phyloP scores from a whole-genome alignment of 2,329 filamentous ascomycete genomes.

The Scedosporium aurantiacum region DNA sequence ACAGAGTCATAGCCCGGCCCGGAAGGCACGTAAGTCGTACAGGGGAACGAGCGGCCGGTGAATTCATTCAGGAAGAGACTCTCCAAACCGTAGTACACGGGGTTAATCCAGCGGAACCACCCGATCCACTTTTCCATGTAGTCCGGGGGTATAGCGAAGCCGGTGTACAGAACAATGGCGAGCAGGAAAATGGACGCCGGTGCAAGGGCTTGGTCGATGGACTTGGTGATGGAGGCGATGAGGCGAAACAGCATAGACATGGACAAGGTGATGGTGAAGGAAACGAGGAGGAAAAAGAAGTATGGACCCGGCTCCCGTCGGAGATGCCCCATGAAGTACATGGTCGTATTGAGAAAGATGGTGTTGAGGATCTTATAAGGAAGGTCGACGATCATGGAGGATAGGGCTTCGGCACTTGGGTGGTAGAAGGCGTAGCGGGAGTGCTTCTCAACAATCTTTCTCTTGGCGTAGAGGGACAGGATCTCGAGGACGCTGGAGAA shows the following conservation, averaged over 20 bases:
- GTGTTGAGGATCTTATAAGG: constrained; percentile 20
- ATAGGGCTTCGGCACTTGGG: constrained; percentile 20
- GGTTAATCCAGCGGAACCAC: constrained; percentile 57
- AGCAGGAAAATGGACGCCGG: constrained; percentile 40
- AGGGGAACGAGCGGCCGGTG: constrained; percentile 21
- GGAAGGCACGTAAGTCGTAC: constrained; percentile 13
- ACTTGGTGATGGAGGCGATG: constrained; percentile 28
- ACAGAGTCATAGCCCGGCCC: constrained; percentile 19
- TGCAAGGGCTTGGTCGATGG: constrained; percentile 37
- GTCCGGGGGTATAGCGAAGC: constrained; percentile 33
- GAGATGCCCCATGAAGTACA: constrained; percentile 30
- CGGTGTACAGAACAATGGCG: constrained; percentile 44
- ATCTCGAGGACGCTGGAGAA: constrained; percentile 28
- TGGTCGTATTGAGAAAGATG: constrained; percentile 24
- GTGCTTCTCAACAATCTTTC: constrained; percentile 27
- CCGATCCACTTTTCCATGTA: constrained; percentile 18
- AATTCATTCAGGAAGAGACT: constrained; percentile 17
- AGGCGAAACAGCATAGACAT: constrained; percentile 57
- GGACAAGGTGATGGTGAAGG: constrained; percentile 44
- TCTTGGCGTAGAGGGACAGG: constrained; percentile 25
- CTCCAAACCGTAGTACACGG: constrained; percentile 41
- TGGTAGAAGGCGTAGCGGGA: constrained; percentile 28
- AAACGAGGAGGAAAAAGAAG: constrained; percentile 55
- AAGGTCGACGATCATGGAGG: constrained; percentile 18
- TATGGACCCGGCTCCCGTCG: constrained; percentile 44